Percentiles rank a stretch among this genome's conserved stretches.
Conservation (phyloP, 768 basidiomycete species). For the Holtermannia corniformis region DNA sequence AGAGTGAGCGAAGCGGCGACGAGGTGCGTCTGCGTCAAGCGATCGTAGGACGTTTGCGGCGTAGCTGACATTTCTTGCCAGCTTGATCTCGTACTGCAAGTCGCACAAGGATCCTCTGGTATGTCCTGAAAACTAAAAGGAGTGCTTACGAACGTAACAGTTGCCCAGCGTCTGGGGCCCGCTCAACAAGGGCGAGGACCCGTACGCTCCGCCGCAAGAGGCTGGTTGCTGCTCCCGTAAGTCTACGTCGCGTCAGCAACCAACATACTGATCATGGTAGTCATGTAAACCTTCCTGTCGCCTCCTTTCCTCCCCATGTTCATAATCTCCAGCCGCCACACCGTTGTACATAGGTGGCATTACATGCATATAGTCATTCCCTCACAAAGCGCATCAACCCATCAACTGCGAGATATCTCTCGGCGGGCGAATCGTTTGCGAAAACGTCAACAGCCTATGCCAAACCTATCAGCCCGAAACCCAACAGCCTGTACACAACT, state of each 20-base stretch:
- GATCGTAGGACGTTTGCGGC: neutral
- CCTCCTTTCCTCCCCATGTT: neutral
- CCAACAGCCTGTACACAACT: neutral
- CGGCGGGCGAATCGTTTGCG: conserved; percentile 92
- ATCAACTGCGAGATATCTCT: conserved; percentile 67
- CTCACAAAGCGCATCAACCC: conserved; percentile 64
- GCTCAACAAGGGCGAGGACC: conserved; percentile 83
- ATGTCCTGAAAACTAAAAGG: conserved; percentile 2
- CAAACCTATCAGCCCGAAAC: conserved; percentile 1
- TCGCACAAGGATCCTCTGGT: conserved; percentile 64
- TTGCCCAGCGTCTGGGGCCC: conserved; percentile 96
- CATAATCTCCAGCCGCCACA: neutral
- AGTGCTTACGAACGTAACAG: conserved; percentile 42
- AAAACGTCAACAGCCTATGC: conserved; percentile 80
- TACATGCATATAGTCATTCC: neutral
- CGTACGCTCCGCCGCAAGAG: conserved; percentile 66
- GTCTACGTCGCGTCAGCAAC: no score
- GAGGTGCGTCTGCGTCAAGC: conserved; percentile 49
- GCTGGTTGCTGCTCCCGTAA: conserved; percentile 41
- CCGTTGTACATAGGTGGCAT: neutral
- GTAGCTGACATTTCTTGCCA: conserved; percentile 35
- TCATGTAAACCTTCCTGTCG: neutral
- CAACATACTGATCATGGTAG: neutral
- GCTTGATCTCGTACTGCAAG: conserved; percentile 88
- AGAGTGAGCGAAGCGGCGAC: conserved; percentile 83